Evolutionary conservation across 257 asterid genomes (phyloP).

Genomic region (Thymus mandschuricus): DNA sequence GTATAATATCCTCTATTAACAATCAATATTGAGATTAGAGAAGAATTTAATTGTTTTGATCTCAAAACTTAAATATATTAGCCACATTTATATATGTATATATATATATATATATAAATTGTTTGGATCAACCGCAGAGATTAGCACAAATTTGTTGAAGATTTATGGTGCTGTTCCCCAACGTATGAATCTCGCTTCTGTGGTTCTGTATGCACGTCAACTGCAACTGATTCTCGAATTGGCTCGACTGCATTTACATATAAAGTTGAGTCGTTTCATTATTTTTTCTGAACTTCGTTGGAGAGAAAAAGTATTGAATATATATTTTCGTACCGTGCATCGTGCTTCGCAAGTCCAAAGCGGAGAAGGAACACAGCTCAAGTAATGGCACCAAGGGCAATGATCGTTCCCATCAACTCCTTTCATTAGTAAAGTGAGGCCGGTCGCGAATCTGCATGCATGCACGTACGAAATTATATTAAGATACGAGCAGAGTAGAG

Average conservation of each 20-base stretch:
- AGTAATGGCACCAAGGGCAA: constrained; percentile 86
- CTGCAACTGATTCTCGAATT: constrained; percentile 44
- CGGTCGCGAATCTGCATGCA: constrained; percentile 48
- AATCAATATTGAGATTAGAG: neutral
- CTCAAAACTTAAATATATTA: neutral
- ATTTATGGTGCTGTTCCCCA: constrained; percentile 32
- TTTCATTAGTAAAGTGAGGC: constrained; percentile 46
- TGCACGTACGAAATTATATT: neutral
- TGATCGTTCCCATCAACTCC: constrained; percentile 83
- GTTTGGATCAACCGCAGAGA: constrained; percentile 52
- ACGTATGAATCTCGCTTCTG: constrained; percentile 46
- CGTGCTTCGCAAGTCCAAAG: constrained; percentile 77
- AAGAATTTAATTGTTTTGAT: neutral
- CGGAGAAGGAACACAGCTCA: constrained; percentile 89
- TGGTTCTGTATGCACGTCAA: constrained; percentile 66
- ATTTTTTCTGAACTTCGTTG: no score
- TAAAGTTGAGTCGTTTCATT: no score
- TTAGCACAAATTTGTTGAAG: constrained; percentile 60
- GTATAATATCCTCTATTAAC: neutral
- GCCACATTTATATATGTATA: neutral
- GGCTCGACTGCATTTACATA: constrained; percentile 50
- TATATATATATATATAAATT: neutral
- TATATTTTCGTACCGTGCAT: constrained; percentile 54
- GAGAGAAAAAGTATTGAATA: neutral
- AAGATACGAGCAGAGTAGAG: no score